A percentile compares a stretch with the other conserved stretches of the same genome.
Conservation (phyloP, 2,329 filamentous ascomycete genomes). For the Ophiostoma populinum region DNA sequence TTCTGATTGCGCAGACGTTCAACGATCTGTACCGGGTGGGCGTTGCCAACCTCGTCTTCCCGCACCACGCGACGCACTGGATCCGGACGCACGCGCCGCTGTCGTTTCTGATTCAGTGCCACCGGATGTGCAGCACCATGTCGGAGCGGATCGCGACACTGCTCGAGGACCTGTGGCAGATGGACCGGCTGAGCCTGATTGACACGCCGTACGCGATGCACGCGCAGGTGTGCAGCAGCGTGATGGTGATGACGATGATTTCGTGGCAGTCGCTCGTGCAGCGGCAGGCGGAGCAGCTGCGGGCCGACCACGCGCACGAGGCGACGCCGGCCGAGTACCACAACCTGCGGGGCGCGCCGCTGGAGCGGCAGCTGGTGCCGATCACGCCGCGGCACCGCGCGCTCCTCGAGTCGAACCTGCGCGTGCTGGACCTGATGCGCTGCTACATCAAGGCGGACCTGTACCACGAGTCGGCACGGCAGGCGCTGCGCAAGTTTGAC, state of each 20-base stretch:
- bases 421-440: slow-evolving; percentile 4
- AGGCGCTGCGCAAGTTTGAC: slow-evolving; percentile 6
- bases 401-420: slow-evolving; percentile 4
- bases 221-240: slow-evolving; percentile 8
- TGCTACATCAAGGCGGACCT: slow-evolving; percentile 7
- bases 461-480: slow-evolving; percentile 6
- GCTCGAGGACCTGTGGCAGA: slow-evolving; percentile 4
- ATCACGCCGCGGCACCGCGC: slow-evolving; percentile 1
- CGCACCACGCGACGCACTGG: slow-evolving; percentile 7
- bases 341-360: neutral
- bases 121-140: slow-evolving; percentile 6
- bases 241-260: slow-evolving; percentile 6
- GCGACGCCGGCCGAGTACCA: no score
- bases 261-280: slow-evolving; percentile 7
- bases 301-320: neutral
- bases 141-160: slow-evolving; percentile 4
- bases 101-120: slow-evolving; percentile 5
- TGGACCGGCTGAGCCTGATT: slow-evolving; percentile 3
- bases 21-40: slow-evolving; percentile 9
- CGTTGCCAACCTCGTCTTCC: slow-evolving; percentile 9
- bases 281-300: neutral
- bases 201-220: slow-evolving; percentile 9
- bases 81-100: slow-evolving; percentile 7
- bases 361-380: neutral
- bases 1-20: slow-evolving; percentile 7